Conservation (phyloP, 257 asterid genomes). For the Mitragyna speciosa region DNA sequence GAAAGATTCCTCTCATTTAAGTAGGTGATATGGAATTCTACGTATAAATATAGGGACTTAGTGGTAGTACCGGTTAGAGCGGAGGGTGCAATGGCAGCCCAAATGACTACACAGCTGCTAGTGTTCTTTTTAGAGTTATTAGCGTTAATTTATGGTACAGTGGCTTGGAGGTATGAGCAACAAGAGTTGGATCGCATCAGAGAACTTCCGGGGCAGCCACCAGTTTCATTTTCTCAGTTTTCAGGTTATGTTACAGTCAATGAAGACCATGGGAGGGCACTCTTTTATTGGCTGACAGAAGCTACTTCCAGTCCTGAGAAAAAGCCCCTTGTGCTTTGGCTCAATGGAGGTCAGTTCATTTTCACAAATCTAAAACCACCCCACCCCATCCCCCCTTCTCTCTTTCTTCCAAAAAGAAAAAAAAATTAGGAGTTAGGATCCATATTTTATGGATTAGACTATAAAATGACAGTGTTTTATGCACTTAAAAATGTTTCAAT, state of each 20-base stretch:
- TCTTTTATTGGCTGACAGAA: slow-evolving; percentile 79
- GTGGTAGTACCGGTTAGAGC: no score
- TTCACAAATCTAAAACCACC: not conserved
- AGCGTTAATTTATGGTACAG: not conserved
- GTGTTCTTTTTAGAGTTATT: not conserved
- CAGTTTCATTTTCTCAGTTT: slow-evolving; percentile 61
- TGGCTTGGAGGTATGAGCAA: slow-evolving; percentile 25
- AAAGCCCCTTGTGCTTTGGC: slow-evolving; percentile 83
- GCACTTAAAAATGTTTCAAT: not conserved
- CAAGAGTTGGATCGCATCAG: slow-evolving; percentile 60
- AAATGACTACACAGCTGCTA: not conserved
- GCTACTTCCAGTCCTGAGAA: slow-evolving; percentile 40
- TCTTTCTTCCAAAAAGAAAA: no score
- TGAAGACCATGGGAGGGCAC: slow-evolving; percentile 62
- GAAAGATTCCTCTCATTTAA: not conserved
- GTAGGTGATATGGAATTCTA: not conserved
- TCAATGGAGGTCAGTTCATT: slow-evolving; percentile 69
- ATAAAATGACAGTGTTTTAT: not conserved
- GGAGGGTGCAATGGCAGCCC: slow-evolving; percentile 12
- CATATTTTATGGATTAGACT: not conserved
- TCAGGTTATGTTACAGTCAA: slow-evolving; percentile 77
- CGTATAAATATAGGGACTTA: not conserved
- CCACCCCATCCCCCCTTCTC: not conserved
- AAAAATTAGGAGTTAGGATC: not conserved
- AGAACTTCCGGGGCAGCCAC: slow-evolving; percentile 80